Conservation (phyloP, 2,329 filamentous ascomycete species). For the Trichoderma semiorbis region DNA sequence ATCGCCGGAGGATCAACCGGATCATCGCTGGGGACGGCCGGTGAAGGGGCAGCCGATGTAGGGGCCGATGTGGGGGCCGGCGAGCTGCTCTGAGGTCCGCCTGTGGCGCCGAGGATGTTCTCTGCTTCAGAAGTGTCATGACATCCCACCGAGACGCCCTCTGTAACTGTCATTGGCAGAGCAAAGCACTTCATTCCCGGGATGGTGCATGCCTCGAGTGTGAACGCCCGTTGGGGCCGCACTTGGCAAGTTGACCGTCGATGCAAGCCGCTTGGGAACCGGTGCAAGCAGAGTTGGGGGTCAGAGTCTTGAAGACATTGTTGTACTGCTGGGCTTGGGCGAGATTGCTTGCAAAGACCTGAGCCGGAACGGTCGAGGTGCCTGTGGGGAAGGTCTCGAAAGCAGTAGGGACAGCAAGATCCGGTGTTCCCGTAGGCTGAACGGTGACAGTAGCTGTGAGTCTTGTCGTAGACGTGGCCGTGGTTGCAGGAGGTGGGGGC, state of each 20-base stretch:
- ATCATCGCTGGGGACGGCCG: conserved; percentile 14
- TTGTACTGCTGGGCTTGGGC: conserved; percentile 46
- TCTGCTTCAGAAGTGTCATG: conserved; percentile 39
- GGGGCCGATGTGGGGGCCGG: neutral
- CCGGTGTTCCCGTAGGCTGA: conserved; percentile 36
- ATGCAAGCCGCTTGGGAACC: conserved; percentile 51
- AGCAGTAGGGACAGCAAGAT: conserved; percentile 42
- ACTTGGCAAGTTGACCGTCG: conserved; percentile 46
- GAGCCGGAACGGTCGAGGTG: conserved; percentile 40
- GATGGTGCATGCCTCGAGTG: conserved; percentile 36
- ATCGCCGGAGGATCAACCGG: conserved; percentile 22
- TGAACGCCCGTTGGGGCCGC: conserved; percentile 41
- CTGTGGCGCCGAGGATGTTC: conserved; percentile 37
- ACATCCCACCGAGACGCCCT: conserved; percentile 50
- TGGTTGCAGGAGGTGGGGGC: neutral
- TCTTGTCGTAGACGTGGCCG: conserved; percentile 18
- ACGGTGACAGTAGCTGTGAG: conserved; percentile 21
- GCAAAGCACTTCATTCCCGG: conserved; percentile 46
- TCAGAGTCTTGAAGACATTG: conserved; percentile 42
- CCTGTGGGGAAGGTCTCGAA: conserved; percentile 34
- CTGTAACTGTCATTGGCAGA: conserved; percentile 48
- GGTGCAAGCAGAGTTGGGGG: conserved; percentile 45
- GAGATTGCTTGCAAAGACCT: conserved; percentile 45
- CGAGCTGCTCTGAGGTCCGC: conserved; percentile 7
- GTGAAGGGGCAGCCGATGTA: neutral